phyloP scores from a whole-genome alignment of 169 alveolate genomes.

The Eimeria praecox region DNA sequence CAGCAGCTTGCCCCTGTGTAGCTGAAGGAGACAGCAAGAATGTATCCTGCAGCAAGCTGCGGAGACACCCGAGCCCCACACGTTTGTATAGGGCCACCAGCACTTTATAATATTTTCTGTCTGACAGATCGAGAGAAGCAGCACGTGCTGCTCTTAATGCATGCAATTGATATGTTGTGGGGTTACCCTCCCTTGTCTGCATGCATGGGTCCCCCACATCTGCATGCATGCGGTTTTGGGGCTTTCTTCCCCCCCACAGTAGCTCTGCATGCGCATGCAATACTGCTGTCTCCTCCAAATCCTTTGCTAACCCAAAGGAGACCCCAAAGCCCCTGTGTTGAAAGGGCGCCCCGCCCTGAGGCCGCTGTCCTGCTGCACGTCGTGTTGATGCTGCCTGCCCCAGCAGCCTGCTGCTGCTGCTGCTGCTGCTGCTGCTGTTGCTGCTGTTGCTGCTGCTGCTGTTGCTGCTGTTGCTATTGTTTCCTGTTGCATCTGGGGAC shows the following conservation, averaged over 20 bases:
- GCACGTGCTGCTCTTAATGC: neutral
- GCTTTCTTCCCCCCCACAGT: neutral
- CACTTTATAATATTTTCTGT: neutral
- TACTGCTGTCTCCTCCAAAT: neutral
- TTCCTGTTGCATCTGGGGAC: neutral
- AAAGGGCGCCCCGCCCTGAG: neutral
- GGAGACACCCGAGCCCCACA: neutral
- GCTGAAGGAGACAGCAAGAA: neutral
- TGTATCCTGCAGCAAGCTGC: neutral
- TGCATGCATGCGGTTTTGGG: neutral
- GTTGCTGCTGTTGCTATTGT: neutral
- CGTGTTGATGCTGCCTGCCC: neutral
- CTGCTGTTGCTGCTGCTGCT: neutral
- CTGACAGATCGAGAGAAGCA: neutral
- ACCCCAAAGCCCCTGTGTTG: conserved; percentile 3
- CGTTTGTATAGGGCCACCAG: neutral
- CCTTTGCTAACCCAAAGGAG: neutral
- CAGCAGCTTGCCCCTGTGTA: neutral
- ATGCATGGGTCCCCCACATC: neutral
- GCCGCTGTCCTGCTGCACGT: neutral
- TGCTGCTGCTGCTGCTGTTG: neutral
- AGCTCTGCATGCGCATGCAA: neutral
- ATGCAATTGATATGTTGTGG: neutral
- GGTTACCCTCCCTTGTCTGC: neutral
- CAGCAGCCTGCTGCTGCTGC: neutral